A percentile compares a stretch with the other conserved stretches of the same genome.
Conservation (phyloP, 2,329 filamentous ascomycete species). For the Chrysoporthe puriensis region DNA sequence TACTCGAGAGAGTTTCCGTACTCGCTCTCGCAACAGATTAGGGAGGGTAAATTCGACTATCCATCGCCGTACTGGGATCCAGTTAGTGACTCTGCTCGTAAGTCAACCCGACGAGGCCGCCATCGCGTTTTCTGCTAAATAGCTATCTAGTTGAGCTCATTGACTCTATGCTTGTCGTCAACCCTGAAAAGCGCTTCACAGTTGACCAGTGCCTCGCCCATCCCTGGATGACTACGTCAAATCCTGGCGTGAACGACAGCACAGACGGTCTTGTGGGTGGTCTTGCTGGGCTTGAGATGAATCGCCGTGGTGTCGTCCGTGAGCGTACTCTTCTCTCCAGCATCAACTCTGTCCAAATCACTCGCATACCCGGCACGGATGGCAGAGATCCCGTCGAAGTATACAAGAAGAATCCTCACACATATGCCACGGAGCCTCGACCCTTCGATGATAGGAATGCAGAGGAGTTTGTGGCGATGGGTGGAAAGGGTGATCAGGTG, state of each 20-base stretch:
- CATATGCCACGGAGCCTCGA: slow-evolving; percentile 56
- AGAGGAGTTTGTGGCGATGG: slow-evolving; percentile 80
- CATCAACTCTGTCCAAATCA: slow-evolving; percentile 72
- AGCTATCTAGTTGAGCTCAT: slow-evolving; percentile 74
- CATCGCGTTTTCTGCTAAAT: not conserved
- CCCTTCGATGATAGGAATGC: slow-evolving; percentile 71
- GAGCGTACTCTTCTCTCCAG: slow-evolving; percentile 85
- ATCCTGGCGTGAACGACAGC: slow-evolving; percentile 73
- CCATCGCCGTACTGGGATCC: slow-evolving; percentile 95
- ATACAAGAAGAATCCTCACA: slow-evolving; percentile 68
- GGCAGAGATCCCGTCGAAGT: slow-evolving; percentile 69
- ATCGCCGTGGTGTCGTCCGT: slow-evolving; percentile 75
- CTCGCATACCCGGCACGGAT: slow-evolving; percentile 56
- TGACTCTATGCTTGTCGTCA: slow-evolving; percentile 90
- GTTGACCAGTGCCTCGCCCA: slow-evolving; percentile 91
- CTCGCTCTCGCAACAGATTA: slow-evolving; percentile 86
- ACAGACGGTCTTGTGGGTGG: slow-evolving; percentile 92
- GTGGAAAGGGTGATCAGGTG: slow-evolving; percentile 81
- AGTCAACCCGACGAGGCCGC: slow-evolving; percentile 35
- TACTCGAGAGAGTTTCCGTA: slow-evolving; percentile 82
- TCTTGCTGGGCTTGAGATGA: slow-evolving; percentile 80
- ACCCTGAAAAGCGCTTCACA: slow-evolving; percentile 80
- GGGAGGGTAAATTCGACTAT: slow-evolving; percentile 86
- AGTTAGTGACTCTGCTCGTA: slow-evolving; percentile 78
- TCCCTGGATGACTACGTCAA: slow-evolving; percentile 77